Base-by-base conservation (phyloP, 345 rosid genomes). In the Punica granatum region DNA sequence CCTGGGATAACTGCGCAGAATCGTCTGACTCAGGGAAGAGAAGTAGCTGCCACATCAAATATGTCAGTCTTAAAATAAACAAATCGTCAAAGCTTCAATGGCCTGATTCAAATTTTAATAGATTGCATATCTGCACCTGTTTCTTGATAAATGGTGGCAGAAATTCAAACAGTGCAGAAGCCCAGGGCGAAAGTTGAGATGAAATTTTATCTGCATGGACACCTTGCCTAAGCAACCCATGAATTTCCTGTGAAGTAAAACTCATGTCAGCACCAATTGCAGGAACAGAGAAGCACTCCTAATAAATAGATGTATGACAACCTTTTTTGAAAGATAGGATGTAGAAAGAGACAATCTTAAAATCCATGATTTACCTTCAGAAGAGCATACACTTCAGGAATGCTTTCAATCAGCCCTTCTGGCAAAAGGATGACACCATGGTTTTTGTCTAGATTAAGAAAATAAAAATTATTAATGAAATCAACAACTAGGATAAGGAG, bases 1-100 rank as follows among this genome's bases (percentile, higher is more conserved):
- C 99, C 93, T 94, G 99, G 71, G 99, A 94, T 73, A 94, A 70
- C 83, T 92, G 99, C n/a, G 99, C 99, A 72, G 99, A 92, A 81
- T 94, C 98, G 81, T 94, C 99, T 69, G 99, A 94, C 76, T 92
- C 99, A 13, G 98, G 97, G 66, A 69, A 73, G 65, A 94, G 98
- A 61, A 94, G 96, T 75, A 94, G 80, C 99, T 94, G 90, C 15
- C 67, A 60, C 64, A 86, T 70, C 53, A 67, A 78, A 79, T 6
- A 73, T 42, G 46, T 65, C 62, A 67, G 72, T 72, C 69, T 78
- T 64, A 70, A 43, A 53, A 39, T 23, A 25, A 35, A 18, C 26
- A 59, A 48, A 4, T 14, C n/a, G 1, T 14, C 32, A 10, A 31
- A 56, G 34, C 18, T 13, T 30, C 33, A 56, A 14, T 0, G 16